Evolutionary conservation across 2,329 filamentous ascomycete genomes (phyloP).

Genomic region (Fusarium heterosporum): DNA sequence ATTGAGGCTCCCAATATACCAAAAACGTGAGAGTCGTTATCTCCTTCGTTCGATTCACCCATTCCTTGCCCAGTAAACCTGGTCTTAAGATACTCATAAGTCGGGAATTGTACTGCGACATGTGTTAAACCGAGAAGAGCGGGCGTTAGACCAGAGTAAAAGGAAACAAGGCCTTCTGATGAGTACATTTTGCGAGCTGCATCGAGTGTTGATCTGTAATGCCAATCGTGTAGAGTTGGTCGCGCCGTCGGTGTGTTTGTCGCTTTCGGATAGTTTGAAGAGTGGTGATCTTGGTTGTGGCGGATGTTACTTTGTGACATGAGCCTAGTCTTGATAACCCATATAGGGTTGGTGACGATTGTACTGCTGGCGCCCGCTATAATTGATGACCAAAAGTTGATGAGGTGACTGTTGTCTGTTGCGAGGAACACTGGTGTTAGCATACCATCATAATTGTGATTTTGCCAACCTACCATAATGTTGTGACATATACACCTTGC

Average conservation of each 20-base stretch:
- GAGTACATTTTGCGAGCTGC: constrained; percentile 96
- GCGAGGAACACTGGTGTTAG: constrained; percentile 22
- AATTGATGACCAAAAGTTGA: constrained; percentile 90
- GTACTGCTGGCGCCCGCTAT: constrained; percentile 93
- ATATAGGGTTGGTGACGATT: constrained; percentile 95
- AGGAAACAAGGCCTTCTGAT: constrained; percentile 87
- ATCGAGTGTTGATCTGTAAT: constrained; percentile 90
- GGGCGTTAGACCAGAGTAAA: constrained; percentile 94
- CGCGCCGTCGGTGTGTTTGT: constrained; percentile 66
- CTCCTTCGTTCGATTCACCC: constrained; percentile 68
- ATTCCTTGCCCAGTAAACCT: constrained; percentile 91
- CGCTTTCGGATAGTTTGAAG: constrained; percentile 57
- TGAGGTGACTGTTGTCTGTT: constrained; percentile 78
- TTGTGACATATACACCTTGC: constrained; percentile 78
- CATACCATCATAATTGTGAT: neutral
- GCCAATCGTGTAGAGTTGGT: constrained; percentile 79
- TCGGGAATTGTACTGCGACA: constrained; percentile 95
- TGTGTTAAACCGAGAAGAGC: constrained; percentile 92
- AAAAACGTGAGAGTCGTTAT: constrained; percentile 72
- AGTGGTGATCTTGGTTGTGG: constrained; percentile 58
- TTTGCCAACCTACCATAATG: constrained; percentile 65
- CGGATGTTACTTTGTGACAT: constrained; percentile 85
- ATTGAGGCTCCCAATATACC: constrained; percentile 91
- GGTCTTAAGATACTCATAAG: constrained; percentile 93
- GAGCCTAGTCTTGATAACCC: constrained; percentile 98